Evolutionary conservation across 345 rosid genomes (phyloP).

Genomic region (Populus pruinosa): DNA sequence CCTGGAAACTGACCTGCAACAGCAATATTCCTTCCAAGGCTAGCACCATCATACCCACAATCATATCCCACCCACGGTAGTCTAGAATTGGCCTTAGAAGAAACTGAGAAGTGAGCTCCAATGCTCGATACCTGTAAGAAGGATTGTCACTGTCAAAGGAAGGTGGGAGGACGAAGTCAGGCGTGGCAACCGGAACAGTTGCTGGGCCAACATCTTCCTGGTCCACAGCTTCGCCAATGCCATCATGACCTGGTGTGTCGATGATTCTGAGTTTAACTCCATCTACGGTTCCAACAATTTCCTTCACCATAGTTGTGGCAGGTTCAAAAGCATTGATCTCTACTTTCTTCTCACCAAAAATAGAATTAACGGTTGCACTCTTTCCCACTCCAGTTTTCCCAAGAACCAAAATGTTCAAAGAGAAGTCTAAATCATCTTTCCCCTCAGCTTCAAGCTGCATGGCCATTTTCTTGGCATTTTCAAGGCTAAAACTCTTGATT

Average conservation of each 20-base stretch:
- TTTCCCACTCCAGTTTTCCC: conserved; percentile 90
- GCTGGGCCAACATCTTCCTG: conserved; percentile 26
- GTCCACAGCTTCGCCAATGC: conserved; percentile 15
- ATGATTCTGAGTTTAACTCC: conserved; percentile 51
- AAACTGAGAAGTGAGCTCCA: conserved; percentile 31
- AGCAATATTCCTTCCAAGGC: conserved; percentile 28
- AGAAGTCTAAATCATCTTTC: conserved; percentile 40
- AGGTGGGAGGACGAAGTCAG: conserved; percentile 37
- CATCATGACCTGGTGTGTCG: conserved; percentile 60
- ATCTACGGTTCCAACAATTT: conserved; percentile 45
- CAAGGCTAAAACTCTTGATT: conserved; percentile 27
- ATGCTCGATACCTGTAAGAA: conserved; percentile 30
- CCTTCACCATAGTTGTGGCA: conserved; percentile 42
- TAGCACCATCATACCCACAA: conserved; percentile 37
- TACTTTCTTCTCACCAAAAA: conserved; percentile 54
- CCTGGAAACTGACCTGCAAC: conserved; percentile 26
- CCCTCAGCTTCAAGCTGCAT: conserved; percentile 42
- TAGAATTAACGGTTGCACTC: conserved; percentile 72
- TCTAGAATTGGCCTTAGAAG: conserved; percentile 41
- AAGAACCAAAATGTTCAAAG: conserved; percentile 57
- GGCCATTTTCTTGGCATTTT: conserved; percentile 34
- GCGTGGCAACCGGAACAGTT: conserved; percentile 28
- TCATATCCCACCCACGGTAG: conserved; percentile 42
- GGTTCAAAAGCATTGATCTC: conserved; percentile 50
- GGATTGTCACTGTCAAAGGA: conserved; percentile 39